Base-by-base conservation (phyloP, 306 rosid species). In the Pterocarpus macrocarpus region DNA sequence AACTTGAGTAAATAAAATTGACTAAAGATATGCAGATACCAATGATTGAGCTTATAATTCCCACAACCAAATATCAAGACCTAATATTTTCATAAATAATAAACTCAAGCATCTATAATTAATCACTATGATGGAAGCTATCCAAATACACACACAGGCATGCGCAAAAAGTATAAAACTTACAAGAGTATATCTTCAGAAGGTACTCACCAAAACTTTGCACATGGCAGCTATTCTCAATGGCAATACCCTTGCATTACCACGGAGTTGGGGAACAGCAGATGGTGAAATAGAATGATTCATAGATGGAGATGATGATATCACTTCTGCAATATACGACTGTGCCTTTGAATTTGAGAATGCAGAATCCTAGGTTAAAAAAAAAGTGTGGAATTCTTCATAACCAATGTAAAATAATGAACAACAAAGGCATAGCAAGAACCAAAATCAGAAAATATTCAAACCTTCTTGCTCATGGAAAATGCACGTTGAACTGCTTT, bases 401-500 rank as follows among this genome's bases (percentile, higher is more conserved):
- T 50, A 79, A 38, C 70, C 73, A 66, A 2, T 6, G 50, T 30
- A 43, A 76, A 69, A 57, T 63, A 13, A 61, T 64, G 59, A 79
- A 63, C 69, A 41, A 41, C 6, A 33, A 55, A 17, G 8, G n/a
- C 22, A 35, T 36, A 61, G 76, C 43, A 82, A 38, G 45, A 52
- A 71, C 32, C n/a, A 66, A 83, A 38, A 71, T 64, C 35, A 38
- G 68, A 77, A 56, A 69, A 64, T 62, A 80, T 82, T 47, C 30
- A 78, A 72, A 96, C 99, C 98, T 82, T 90, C 70, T 80, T 86
- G 84, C 55, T 83, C 30, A 75, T 75, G 74, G 92, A 43, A 85
- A 96, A 96, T 67, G 98, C 99, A 81, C 80, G 93, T 87, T 96
- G 97, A 75, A 96, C 99, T 52, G 91, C 86, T 86, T 89, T 78